phyloP scores from a whole-genome alignment of 805 yeast genomes.

The Starmerella scarabaei region DNA sequence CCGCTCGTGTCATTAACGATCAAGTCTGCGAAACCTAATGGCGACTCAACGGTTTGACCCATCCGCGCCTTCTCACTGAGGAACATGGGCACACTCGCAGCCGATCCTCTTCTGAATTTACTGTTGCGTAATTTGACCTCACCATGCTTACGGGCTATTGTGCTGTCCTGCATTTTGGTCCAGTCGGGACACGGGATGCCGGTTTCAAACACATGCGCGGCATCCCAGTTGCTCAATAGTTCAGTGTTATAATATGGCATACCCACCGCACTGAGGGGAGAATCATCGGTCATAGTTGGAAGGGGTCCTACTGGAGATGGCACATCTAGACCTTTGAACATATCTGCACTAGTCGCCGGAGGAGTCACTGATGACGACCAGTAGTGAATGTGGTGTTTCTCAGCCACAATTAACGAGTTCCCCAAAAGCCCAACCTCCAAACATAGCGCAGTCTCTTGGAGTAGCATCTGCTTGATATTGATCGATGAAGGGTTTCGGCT shows the following conservation, averaged over 20 bases:
- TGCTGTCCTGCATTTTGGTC: slow-evolving; percentile 4
- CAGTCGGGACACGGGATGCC: slow-evolving; percentile 44
- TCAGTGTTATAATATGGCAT: slow-evolving; percentile 74
- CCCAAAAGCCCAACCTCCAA: slow-evolving; percentile 57
- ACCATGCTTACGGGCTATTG: slow-evolving; percentile 9
- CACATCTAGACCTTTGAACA: slow-evolving; percentile 25
- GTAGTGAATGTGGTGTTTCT: slow-evolving; percentile 46
- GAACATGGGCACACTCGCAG: slow-evolving; percentile 32
- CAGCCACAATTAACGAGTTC: slow-evolving; percentile 60
- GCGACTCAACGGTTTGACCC: slow-evolving; percentile 16
- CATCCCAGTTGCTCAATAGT: slow-evolving; percentile 66
- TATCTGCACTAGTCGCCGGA: slow-evolving; percentile 31
- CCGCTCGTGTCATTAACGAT: slow-evolving; percentile 21
- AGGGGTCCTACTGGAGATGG: slow-evolving; percentile 24
- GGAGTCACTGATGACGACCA: slow-evolving; percentile 44
- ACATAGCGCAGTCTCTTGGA: slow-evolving; percentile 35
- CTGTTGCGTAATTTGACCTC: neutral
- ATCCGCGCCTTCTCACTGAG: slow-evolving; percentile 42
- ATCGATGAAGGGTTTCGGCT: slow-evolving; percentile 62
- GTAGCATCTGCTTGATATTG: slow-evolving; percentile 52
- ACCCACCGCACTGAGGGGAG: slow-evolving; percentile 64
- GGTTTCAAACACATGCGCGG: slow-evolving; percentile 40
- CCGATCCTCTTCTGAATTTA: slow-evolving; percentile 21
- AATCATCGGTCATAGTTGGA: slow-evolving; percentile 4
- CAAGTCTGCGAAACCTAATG: slow-evolving; percentile 6